Evolutionary conservation across 345 rosid species (phyloP).

Genomic region (Bretschneidera sinensis): DNA sequence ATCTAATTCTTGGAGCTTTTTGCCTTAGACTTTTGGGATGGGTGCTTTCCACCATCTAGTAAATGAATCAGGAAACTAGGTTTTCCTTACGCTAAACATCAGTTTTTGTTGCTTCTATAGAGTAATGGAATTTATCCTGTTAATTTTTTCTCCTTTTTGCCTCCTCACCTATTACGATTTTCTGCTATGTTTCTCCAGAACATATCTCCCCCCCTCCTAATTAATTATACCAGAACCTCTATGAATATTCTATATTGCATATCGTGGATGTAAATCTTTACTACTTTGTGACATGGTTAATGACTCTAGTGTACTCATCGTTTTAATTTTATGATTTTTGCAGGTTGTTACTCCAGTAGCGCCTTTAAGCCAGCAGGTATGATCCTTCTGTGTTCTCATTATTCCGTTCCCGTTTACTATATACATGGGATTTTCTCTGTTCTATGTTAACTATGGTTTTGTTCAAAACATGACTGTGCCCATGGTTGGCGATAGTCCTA

Average conservation of each 20-base stretch:
- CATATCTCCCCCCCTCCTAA: background rate
- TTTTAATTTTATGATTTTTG: slow-evolving; percentile 3
- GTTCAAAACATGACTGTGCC: background rate
- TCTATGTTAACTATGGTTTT: background rate
- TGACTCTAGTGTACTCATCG: background rate
- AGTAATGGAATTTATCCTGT: too few relatives aligned
- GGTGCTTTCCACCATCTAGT: too few relatives aligned
- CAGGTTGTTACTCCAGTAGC: slow-evolving; percentile 99
- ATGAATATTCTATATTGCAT: too few relatives aligned
- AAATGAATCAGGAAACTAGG: too few relatives aligned
- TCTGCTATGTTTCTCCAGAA: too few relatives aligned
- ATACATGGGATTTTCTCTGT: too few relatives aligned
- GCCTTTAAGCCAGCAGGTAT: slow-evolving; percentile 96
- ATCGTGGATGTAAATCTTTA: background rate
- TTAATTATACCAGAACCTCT: background rate
- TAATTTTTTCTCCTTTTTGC: background rate
- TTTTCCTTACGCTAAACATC: background rate
- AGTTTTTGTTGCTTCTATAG: background rate
- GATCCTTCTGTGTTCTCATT: background rate
- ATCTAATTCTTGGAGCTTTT: too few relatives aligned
- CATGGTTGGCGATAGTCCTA: background rate
- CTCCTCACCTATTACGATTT: too few relatives aligned
- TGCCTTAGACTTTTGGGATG: too few relatives aligned
- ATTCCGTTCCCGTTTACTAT: background rate
- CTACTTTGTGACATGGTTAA: background rate